Percentiles rank a stretch among this genome's conserved stretches.
phyloP scores from a whole-genome alignment of 331 rosid genomes.

The Stylosanthes scabra region DNA sequence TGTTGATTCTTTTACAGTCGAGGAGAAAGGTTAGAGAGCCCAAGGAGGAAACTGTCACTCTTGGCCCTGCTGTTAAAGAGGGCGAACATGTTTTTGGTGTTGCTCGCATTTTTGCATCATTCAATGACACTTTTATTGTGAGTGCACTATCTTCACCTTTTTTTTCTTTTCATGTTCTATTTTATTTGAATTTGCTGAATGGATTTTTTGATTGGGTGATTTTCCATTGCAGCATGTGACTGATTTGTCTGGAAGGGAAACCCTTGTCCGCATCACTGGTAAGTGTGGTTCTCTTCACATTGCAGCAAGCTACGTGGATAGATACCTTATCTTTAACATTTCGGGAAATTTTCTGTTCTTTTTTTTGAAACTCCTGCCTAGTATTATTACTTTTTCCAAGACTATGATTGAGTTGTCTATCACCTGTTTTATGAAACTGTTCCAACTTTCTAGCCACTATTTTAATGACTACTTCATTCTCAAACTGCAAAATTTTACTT shows the following conservation, averaged over 20 bases:
- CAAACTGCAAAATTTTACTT: too few relatives aligned
- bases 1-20: constrained; percentile 47
- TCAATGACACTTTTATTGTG: constrained; percentile 88
- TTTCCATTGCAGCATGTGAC: constrained; percentile 68
- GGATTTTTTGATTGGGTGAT: not conserved
- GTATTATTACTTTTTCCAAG: too few relatives aligned
- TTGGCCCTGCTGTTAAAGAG: constrained; percentile 88
- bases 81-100: constrained; percentile 94
- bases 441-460: too few relatives aligned
- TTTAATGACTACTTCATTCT: too few relatives aligned
- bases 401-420: too few relatives aligned
- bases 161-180: too few relatives aligned
- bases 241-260: constrained; percentile 83
- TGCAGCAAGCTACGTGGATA: not conserved
- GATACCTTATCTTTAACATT: not conserved
- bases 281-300: not conserved
- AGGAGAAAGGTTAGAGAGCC: constrained; percentile 91
- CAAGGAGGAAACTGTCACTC: constrained; percentile 89
- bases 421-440: not conserved
- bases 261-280: constrained; percentile 84
- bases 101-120: constrained; percentile 85
- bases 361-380: too few relatives aligned
- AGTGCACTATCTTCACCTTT: constrained; percentile 27
- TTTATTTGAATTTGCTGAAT: not conserved
- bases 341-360: not conserved